Evolutionary conservation across 1,284 basidiomycete genomes (phyloP).

Genomic region (Boletus mariae): DNA sequence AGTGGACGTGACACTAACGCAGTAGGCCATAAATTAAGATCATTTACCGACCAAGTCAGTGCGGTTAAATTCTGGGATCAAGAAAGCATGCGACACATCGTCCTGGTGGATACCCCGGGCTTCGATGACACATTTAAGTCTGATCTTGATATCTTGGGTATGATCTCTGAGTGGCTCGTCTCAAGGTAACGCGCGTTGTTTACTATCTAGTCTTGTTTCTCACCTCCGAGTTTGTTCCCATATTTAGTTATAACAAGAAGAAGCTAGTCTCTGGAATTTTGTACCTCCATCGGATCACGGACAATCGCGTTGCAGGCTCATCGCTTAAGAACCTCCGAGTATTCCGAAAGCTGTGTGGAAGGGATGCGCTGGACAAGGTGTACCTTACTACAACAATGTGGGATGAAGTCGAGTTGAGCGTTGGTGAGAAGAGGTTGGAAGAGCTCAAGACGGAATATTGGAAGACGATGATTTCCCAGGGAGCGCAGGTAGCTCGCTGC

Average conservation of each 20-base stretch:
- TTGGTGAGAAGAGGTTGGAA: slow-evolving; percentile 8
- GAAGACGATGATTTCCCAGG: slow-evolving; percentile 10
- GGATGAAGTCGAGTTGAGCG: slow-evolving; percentile 10
- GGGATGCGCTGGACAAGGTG: background rate
- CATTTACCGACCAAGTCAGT: slow-evolving; percentile 14
- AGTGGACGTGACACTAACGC: slow-evolving; percentile 6
- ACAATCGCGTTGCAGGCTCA: slow-evolving; percentile 42
- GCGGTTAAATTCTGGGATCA: slow-evolving; percentile 8
- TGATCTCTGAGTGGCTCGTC: slow-evolving; percentile 26
- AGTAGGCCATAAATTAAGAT: slow-evolving; percentile 15
- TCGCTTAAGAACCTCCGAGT: slow-evolving; percentile 37
- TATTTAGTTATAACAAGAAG: slow-evolving; percentile 33
- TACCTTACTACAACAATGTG: slow-evolving; percentile 19
- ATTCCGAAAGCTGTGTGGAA: slow-evolving; percentile 9
- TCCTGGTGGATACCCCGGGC: slow-evolving; percentile 23
- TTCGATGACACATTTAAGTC: slow-evolving; percentile 17
- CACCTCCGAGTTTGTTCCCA: background rate
- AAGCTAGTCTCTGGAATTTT: slow-evolving; percentile 41
- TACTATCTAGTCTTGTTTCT: background rate
- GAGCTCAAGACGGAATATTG: slow-evolving; percentile 8
- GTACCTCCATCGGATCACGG: slow-evolving; percentile 49
- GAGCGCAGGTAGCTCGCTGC: slow-evolving; percentile 3
- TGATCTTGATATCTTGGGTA: slow-evolving; percentile 21
- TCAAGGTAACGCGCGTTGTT: background rate
- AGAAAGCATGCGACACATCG: slow-evolving; percentile 1